phyloP scores from a whole-genome alignment of 2,329 filamentous ascomycete species.

The Torrubiella hemipterigena region DNA sequence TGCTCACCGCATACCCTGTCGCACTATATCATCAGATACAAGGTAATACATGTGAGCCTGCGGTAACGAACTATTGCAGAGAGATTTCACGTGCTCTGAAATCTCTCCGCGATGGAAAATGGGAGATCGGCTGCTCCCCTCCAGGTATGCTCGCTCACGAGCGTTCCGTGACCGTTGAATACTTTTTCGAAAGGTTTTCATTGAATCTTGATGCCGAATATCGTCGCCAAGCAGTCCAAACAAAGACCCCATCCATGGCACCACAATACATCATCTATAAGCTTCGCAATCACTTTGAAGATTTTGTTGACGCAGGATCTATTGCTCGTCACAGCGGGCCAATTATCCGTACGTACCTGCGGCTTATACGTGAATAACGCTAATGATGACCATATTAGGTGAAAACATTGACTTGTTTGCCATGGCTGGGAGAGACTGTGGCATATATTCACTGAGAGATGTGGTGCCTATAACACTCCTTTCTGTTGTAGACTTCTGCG shows the following conservation, averaged over 20 bases:
- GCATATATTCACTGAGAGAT: conserved; percentile 9
- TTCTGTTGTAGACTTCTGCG: conserved; percentile 7
- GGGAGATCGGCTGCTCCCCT: not conserved
- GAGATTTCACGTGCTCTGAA: conserved; percentile 9
- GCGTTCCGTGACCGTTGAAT: conserved; percentile 7
- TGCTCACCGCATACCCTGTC: conserved; percentile 14
- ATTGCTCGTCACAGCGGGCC: conserved; percentile 9
- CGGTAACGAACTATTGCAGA: conserved; percentile 12
- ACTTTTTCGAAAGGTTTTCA: conserved; percentile 16
- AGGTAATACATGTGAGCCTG: conserved; percentile 13
- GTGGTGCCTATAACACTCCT: conserved; percentile 10
- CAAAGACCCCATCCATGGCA: conserved; percentile 7
- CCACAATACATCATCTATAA: conserved; percentile 14
- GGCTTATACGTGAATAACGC: not conserved
- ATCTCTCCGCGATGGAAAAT: conserved; percentile 7
- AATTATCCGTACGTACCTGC: conserved; percentile 12
- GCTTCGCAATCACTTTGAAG: conserved; percentile 15
- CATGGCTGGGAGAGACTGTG: conserved; percentile 10
- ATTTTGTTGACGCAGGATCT: conserved; percentile 11
- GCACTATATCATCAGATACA: conserved; percentile 12
- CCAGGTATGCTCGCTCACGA: not conserved
- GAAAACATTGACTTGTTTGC: conserved; percentile 14
- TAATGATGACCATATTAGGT: conserved; percentile 6
- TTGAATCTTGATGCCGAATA: conserved; percentile 14
- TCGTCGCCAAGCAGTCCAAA: conserved; percentile 3